Percentiles rank a stretch among this genome's conserved stretches.
Conservation (phyloP, 352 stramenopile species). For the Phytophthora ohioensis region DNA sequence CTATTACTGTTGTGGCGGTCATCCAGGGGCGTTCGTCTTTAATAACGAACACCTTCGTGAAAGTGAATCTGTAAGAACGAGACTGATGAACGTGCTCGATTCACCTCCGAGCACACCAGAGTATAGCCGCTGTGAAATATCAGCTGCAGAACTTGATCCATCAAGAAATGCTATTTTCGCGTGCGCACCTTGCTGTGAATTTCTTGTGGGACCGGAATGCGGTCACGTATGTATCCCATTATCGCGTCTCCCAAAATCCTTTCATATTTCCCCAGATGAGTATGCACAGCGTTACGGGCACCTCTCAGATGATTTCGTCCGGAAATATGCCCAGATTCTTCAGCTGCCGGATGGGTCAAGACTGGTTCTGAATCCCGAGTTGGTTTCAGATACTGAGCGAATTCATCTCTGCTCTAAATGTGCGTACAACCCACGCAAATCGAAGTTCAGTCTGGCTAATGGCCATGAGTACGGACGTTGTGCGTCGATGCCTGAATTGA, state of each 20-base stretch:
- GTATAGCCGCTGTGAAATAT: not conserved
- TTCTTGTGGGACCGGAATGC: not conserved
- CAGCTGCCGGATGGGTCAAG: not conserved
- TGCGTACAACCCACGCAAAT: not conserved
- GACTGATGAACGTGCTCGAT: not conserved
- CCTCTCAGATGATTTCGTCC: not conserved
- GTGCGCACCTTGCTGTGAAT: not conserved
- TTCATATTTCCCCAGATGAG: not conserved
- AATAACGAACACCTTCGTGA: constrained; percentile 15
- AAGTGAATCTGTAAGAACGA: not conserved
- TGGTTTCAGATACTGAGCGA: not conserved
- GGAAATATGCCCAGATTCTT: constrained; percentile 1
- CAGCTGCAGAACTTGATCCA: not conserved
- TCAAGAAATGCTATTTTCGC: not conserved
- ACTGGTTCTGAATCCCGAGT: not conserved
- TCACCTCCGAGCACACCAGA: not conserved
- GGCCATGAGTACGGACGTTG: not conserved
- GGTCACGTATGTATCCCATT: not conserved
- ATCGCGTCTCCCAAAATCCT: not conserved
- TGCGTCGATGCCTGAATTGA: too few species aligned
- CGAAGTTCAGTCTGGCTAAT: not conserved
- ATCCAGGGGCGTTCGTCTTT: constrained; percentile 8
- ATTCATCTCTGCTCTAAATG: constrained; percentile 1
- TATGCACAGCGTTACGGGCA: not conserved
- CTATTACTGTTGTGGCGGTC: constrained; percentile 16